A percentile compares a stretch with the other conserved stretches of the same genome.
Evolutionary conservation across 257 asterid genomes (phyloP).

Genomic region (Solanum rostratum): DNA sequence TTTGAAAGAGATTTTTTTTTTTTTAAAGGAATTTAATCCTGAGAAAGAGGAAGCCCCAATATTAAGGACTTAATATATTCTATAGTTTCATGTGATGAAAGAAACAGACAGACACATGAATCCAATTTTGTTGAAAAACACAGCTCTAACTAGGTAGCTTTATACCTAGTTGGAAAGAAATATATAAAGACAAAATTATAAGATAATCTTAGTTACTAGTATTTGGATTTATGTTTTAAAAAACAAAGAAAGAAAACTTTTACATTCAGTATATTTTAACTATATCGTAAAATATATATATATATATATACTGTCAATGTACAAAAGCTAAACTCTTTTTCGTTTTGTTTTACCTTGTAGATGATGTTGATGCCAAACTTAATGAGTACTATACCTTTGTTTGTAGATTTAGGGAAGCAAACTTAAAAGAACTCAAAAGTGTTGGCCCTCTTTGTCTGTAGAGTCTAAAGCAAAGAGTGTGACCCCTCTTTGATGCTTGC

Average conservation of each 20-base stretch:
- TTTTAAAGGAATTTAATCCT: neutral
- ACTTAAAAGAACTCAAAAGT: conserved; percentile 24
- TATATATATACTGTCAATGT: too few species aligned
- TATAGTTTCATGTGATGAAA: conserved; percentile 21
- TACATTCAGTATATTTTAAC: neutral
- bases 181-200: conserved; percentile 27
- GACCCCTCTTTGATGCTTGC: conserved; percentile 11
- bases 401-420: conserved; percentile 19
- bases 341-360: neutral
- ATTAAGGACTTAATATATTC: neutral
- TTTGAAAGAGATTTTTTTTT: neutral
- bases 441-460: conserved; percentile 42
- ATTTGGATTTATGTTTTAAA: neutral
- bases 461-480: conserved; percentile 13
- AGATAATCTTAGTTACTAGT: conserved; percentile 26
- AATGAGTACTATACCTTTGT: conserved; percentile 53
- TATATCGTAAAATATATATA: too few species aligned
- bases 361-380: conserved; percentile 44
- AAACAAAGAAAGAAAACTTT: neutral
- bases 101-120: conserved; percentile 30
- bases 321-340: neutral
- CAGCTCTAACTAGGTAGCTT: conserved; percentile 20
- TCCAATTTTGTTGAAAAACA: conserved; percentile 16
- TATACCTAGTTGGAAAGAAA: conserved; percentile 17
- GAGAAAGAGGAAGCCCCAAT: neutral